Conservation (phyloP, 1,284 basidiomycete genomes). For the Vanrija pseudolonga region DNA sequence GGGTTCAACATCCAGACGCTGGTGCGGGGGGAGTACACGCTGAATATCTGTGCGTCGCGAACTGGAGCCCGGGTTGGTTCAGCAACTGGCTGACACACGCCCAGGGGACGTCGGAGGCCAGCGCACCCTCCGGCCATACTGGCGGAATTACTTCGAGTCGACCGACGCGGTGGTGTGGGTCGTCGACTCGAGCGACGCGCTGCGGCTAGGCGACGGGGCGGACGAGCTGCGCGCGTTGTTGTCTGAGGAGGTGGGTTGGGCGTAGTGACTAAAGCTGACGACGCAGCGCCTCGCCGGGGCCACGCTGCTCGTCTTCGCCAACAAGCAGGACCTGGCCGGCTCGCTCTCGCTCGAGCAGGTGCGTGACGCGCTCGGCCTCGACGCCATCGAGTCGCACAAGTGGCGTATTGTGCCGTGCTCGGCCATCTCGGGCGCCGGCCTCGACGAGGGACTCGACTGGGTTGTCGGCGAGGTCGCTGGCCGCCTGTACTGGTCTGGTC, state of each 20-base stretch:
- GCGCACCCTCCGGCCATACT: slow-evolving; percentile 90
- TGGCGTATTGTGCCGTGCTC: slow-evolving; percentile 92
- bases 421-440: slow-evolving; percentile 80
- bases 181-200: slow-evolving; percentile 87
- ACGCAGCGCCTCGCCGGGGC: slow-evolving; percentile 88
- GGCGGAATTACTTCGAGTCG: slow-evolving; percentile 99
- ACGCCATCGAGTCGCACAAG: slow-evolving; percentile 73
- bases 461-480: slow-evolving; percentile 85
- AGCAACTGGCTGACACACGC: background rate
- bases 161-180: slow-evolving; percentile 99
- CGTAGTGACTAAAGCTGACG: background rate
- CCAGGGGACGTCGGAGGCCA: slow-evolving; percentile 98
- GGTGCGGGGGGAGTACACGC: slow-evolving; percentile 80
- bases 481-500: slow-evolving; percentile 52
- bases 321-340: slow-evolving; percentile 93
- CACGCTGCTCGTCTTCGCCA: slow-evolving; percentile 94
- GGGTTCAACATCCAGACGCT: slow-evolving; percentile 99
- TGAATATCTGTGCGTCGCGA: slow-evolving; percentile 77
- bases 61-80: no score
- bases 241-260: slow-evolving; percentile 76
- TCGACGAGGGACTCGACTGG: slow-evolving; percentile 87
- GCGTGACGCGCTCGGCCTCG: slow-evolving; percentile 68
- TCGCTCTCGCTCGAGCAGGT: slow-evolving; percentile 81
- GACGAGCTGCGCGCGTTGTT: slow-evolving; percentile 80
- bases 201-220: slow-evolving; percentile 84